Percentiles rank a stretch among this genome's conserved stretches.
These are phyloP conservation scores for Mycena vitilis DNA, from an alignment of 768 basidiomycete species.

Conservation along the genomic window DNA sequence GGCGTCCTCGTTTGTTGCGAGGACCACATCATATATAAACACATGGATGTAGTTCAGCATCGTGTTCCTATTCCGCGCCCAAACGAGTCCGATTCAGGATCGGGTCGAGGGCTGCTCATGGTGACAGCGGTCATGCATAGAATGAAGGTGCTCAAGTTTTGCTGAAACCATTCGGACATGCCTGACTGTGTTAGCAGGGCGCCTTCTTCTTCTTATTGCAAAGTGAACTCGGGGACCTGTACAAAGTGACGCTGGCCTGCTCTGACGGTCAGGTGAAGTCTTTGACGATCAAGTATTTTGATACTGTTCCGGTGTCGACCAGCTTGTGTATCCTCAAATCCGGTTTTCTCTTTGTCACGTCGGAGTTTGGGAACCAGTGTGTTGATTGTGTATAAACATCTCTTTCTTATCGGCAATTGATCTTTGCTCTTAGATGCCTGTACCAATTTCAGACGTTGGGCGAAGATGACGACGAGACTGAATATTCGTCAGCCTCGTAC, in stretches of 20 bases:
- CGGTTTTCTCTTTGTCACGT: slow-evolving; percentile 95
- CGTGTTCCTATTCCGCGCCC: slow-evolving; percentile 16
- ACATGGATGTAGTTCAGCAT: slow-evolving; percentile 43
- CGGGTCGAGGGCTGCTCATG: slow-evolving; percentile 6
- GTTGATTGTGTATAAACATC: slow-evolving; percentile 51
- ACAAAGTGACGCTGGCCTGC: slow-evolving; percentile 97
- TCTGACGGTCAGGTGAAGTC: slow-evolving; percentile 93
- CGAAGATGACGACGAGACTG: slow-evolving; percentile 93
- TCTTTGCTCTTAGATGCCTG: slow-evolving; percentile 87
- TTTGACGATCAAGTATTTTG: slow-evolving; percentile 98
- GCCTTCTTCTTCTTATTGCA: slow-evolving; percentile 98
- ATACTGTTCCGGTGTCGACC: slow-evolving; percentile 93
- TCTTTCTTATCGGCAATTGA: too few species aligned
- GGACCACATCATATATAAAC: slow-evolving; percentile 96
- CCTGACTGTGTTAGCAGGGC: slow-evolving; percentile 89
- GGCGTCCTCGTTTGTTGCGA: slow-evolving; percentile 98
- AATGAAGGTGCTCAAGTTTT: slow-evolving; percentile 14
- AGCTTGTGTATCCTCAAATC: slow-evolving; percentile 96
- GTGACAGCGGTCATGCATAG: slow-evolving; percentile 9
- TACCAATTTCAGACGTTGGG: slow-evolving; percentile 99
- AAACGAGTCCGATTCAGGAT: too few species aligned
- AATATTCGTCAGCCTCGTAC: slow-evolving; percentile 93
- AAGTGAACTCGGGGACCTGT: slow-evolving; percentile 96
- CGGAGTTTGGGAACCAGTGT: slow-evolving; percentile 97
- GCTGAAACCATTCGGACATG: too few species aligned